Conservation (phyloP, 805 yeast genomes). For the Sugiyamaella floridensis region DNA sequence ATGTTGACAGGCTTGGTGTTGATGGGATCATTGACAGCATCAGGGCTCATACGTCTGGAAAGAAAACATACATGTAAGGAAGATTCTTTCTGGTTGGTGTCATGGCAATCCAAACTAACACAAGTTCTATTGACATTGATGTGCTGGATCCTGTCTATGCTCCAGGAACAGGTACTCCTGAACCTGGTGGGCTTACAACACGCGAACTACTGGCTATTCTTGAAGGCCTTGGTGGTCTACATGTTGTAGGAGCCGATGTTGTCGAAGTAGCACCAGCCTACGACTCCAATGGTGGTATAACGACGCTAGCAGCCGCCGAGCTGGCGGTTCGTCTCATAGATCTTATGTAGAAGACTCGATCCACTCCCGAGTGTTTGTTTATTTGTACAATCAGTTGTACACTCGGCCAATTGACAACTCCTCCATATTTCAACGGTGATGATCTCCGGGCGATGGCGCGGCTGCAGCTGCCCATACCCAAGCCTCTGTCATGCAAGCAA, state of each 20-base stretch:
- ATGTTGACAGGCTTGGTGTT: constrained; percentile 57
- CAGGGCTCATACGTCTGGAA: constrained; percentile 17
- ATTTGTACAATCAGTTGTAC: not conserved
- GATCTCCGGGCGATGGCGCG: too few relatives aligned
- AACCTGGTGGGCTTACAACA: constrained; percentile 46
- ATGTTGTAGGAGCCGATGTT: constrained; percentile 65
- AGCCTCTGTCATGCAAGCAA: not conserved
- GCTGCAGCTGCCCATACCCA: not conserved
- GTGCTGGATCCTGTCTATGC: constrained; percentile 47
- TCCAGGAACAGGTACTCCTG: constrained; percentile 50
- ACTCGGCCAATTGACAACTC: too few relatives aligned
- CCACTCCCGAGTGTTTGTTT: not conserved
- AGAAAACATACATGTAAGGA: not conserved
- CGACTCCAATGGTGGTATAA: constrained; percentile 45
- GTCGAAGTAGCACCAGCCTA: constrained; percentile 67
- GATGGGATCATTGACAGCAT: constrained; percentile 48
- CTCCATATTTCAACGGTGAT: too few relatives aligned
- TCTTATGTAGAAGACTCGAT: constrained; percentile 32
- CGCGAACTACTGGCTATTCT: constrained; percentile 49
- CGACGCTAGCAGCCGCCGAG: constrained; percentile 54
- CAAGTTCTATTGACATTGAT: constrained; percentile 41
- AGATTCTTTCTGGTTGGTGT: not conserved
- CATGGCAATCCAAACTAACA: not conserved
- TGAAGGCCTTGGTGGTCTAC: constrained; percentile 53
- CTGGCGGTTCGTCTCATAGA: constrained; percentile 39